Evolutionary conservation across 257 asterid species (phyloP).

Genomic region (Solanum gandarillasii): DNA sequence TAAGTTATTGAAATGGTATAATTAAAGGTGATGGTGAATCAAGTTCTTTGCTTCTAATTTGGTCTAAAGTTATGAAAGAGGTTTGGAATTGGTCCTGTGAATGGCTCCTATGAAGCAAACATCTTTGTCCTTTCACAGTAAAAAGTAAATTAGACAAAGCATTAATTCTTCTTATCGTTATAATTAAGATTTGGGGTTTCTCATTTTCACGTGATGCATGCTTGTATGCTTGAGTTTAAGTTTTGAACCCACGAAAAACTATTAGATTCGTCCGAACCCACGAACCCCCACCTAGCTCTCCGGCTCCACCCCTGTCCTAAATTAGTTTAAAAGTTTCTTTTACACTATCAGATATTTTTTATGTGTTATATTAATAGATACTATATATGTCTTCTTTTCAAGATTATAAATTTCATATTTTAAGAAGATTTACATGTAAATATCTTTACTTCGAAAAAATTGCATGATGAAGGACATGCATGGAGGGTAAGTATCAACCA

Average conservation of each 20-base stretch:
- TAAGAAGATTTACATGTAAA: too few relatives aligned
- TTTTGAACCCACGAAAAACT: too few relatives aligned
- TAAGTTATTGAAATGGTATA: slow-evolving; percentile 22
- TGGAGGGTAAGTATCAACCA: not conserved
- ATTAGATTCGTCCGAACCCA: too few relatives aligned
- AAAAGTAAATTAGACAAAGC: not conserved
- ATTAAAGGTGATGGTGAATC: slow-evolving; percentile 38
- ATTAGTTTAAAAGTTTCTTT: too few relatives aligned
- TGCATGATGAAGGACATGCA: not conserved
- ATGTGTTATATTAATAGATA: too few relatives aligned
- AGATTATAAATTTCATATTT: too few relatives aligned
- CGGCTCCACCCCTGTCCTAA: too few relatives aligned
- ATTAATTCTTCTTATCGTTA: not conserved
- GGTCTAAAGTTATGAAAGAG: slow-evolving; percentile 21
- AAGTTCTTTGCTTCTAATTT: slow-evolving; percentile 48
- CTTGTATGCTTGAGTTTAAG: not conserved
- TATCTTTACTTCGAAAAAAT: not conserved
- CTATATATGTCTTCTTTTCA: too few relatives aligned
- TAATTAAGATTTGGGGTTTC: not conserved
- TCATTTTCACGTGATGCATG: not conserved
- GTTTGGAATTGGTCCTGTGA: slow-evolving; percentile 30
- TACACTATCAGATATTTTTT: too few relatives aligned
- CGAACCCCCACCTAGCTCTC: too few relatives aligned
- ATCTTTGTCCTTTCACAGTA: slow-evolving; percentile 1
- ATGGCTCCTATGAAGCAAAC: not conserved